Percentiles rank a stretch among this genome's conserved stretches.
Evolutionary conservation across 176 grass and related monocot genomes (phyloP).

Genomic region (Dactylis glomerata): DNA sequence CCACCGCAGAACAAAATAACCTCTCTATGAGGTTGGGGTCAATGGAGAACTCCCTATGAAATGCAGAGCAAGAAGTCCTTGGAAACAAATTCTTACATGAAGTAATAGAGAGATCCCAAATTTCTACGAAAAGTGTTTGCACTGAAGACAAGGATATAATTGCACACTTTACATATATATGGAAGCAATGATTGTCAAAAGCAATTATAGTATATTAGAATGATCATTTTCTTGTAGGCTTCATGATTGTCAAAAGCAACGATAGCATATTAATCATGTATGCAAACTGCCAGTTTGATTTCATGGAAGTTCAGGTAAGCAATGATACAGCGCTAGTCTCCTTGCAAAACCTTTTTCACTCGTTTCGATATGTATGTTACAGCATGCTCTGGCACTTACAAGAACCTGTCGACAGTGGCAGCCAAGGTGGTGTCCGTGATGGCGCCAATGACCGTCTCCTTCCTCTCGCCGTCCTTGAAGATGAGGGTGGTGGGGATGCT

Average conservation of each 20-base stretch:
- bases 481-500: conserved; percentile 71
- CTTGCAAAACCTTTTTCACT: background rate
- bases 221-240: too few species aligned
- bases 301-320: background rate
- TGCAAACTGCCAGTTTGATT: background rate
- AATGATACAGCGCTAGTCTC: background rate
- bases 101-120: background rate
- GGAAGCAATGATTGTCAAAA: background rate
- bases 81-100: background rate
- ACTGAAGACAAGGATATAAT: background rate
- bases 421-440: conserved; percentile 31
- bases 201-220: too few species aligned
- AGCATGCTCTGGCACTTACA: background rate
- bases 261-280: background rate
- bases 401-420: conserved; percentile 39
- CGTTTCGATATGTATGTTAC: background rate
- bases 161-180: background rate
- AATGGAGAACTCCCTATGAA: background rate
- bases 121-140: background rate
- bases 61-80: background rate
- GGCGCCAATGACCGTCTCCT: conserved; percentile 46
- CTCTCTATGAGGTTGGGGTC: background rate
- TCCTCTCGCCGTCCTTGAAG: conserved; percentile 64
- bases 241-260: background rate
- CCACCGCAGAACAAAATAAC: background rate